A percentile compares a stretch with the other conserved stretches of the same genome.
phyloP scores from a whole-genome alignment of 1,284 basidiomycete genomes.

The Malassezia sympodialis region DNA sequence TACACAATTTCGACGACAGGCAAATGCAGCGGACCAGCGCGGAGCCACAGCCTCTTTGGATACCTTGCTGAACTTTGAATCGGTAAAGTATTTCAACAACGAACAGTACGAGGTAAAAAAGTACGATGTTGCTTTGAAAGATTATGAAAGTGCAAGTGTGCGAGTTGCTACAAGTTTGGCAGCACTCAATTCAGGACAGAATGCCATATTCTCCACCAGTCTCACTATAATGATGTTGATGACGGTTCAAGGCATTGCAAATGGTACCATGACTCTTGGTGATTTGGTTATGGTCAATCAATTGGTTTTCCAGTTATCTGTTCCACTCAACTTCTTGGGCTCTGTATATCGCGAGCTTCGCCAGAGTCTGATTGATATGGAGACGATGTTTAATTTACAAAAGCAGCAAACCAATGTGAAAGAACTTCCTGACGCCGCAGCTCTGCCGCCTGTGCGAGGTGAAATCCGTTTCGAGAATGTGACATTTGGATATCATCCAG shows the following conservation, averaged over 20 bases:
- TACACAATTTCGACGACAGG: conserved; percentile 83
- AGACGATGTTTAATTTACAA: conserved; percentile 82
- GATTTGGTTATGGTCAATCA: conserved; percentile 99
- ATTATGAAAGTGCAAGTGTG: conserved; percentile 81
- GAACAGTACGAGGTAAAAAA: conserved; percentile 79
- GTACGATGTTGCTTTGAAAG: conserved; percentile 77
- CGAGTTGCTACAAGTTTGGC: conserved; percentile 92
- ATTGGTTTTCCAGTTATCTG: conserved; percentile 90
- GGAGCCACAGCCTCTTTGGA: conserved; percentile 89
- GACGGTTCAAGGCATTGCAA: conserved; percentile 83
- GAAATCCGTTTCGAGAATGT: conserved; percentile 88
- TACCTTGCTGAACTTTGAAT: conserved; percentile 92
- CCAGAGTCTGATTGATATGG: conserved; percentile 93
- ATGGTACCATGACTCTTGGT: conserved; percentile 93
- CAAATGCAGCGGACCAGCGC: conserved; percentile 91
- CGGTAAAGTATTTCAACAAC: conserved; percentile 99
- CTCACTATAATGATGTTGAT: conserved; percentile 92
- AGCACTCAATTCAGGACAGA: conserved; percentile 88
- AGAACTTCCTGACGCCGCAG: conserved; percentile 62
- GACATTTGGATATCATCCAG: conserved; percentile 77
- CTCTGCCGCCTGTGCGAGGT: conserved; percentile 64
- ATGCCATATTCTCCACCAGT: conserved; percentile 84
- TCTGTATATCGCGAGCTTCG: conserved; percentile 92
- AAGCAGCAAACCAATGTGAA: conserved; percentile 67
- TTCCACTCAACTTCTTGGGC: conserved; percentile 92